These are phyloP conservation scores for Calonectria leucothoes DNA, from an alignment of 2,329 filamentous ascomycete species.

Conservation along the genomic window DNA sequence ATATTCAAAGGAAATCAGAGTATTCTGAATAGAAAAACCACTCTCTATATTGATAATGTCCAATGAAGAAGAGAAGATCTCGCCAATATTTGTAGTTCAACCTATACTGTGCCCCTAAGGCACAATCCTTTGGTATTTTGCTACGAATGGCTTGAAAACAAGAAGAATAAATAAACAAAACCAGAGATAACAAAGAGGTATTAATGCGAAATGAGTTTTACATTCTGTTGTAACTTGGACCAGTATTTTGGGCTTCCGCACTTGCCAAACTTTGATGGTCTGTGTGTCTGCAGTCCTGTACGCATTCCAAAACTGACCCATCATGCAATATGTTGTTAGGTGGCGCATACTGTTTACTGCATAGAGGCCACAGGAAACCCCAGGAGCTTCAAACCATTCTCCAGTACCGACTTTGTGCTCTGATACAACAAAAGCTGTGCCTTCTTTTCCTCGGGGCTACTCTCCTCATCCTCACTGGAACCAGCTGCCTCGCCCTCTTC, in stretches of 20 bases:
- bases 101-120: too few species aligned
- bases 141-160: too few species aligned
- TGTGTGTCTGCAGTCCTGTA: background rate
- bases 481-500: background rate
- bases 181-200: too few species aligned
- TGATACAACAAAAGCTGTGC: conserved; percentile 20
- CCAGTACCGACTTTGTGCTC: conserved; percentile 16
- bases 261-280: background rate
- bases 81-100: too few species aligned
- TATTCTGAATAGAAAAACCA: too few species aligned
- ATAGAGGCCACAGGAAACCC: conserved; percentile 17
- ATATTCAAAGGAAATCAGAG: too few species aligned
- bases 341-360: background rate
- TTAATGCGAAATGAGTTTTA: background rate
- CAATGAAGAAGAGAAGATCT: too few species aligned
- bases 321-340: background rate
- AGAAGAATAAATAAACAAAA: too few species aligned
- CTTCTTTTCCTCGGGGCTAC: background rate
- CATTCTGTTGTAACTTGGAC: background rate
- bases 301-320: background rate
- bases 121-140: too few species aligned
- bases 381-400: conserved; percentile 25
- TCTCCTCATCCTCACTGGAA: background rate
- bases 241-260: background rate
- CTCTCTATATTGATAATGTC: too few species aligned